Evolutionary conservation across 73 alveolate genomes (phyloP), one percentile per base, ranked within the genome.

Genomic region (Paramecium pentaurelia): DNA sequence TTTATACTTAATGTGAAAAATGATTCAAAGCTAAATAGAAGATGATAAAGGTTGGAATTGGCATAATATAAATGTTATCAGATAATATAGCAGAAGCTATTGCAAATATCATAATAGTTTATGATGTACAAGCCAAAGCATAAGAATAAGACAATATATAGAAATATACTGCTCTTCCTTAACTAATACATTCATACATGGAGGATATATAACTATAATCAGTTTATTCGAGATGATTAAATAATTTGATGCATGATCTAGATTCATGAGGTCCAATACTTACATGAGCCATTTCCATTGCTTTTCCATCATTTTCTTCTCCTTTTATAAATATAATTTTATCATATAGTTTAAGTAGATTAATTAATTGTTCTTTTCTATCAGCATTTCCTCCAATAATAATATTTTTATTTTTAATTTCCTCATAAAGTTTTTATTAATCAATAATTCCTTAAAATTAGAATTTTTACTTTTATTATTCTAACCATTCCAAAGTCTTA

Each of bases 181-280:
- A 73, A 73, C 87, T 73, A 0, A 73, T 44, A 14, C 87, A 73
- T 20, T 73, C 84, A 7, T 64, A 64, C 47, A 64, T 64, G 5
- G 84, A 64, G 11, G 47, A 34, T 6, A 64, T 64, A 28, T 64
- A 64, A 28, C 47, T 64, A 14, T 64, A 28, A 40, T 73, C 87
- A 16, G 34, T 37, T 36, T 22, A 36, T 8, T 73, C 87, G 8
- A 12, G 60, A 73, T 32, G 37, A 73, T 14, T 28, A 37, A 73
- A 73, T 73, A 73, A 12, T 73, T 73, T 73, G 5, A 73, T 73
- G 7, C 60, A 37, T 11, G 87, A 32, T 73, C 87, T 32, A 32
- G 60, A 37, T 14, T 73, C 87, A 22, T 73, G 60, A 3, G 87
- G 87, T 36, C 91, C 91, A 14, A 80, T 80, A 47, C 91, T 80